phyloP scores from a whole-genome alignment of 306 rosid genomes.

The Ziziphus jujuba region DNA sequence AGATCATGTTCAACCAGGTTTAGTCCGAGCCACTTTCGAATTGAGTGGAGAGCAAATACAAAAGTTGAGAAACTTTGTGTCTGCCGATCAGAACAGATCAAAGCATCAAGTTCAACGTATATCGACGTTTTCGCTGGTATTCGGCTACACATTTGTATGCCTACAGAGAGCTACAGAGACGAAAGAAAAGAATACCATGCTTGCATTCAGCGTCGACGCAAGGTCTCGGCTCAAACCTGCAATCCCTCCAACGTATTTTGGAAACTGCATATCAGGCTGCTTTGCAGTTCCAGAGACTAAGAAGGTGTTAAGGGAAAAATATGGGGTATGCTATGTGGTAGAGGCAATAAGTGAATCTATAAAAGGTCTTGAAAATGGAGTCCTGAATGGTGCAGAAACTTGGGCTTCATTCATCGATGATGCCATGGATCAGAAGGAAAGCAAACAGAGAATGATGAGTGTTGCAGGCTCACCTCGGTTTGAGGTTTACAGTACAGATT shows the following conservation, averaged over 20 bases:
- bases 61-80: neutral
- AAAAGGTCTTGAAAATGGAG: slow-evolving; percentile 13
- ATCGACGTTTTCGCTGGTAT: slow-evolving; percentile 20
- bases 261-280: slow-evolving; percentile 19
- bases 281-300: neutral
- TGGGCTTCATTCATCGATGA: slow-evolving; percentile 4
- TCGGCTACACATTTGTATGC: slow-evolving; percentile 30
- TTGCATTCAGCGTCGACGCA: slow-evolving; percentile 13
- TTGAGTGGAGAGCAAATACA: neutral
- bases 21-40: slow-evolving; percentile 11
- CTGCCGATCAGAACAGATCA: no score
- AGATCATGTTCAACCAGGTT: neutral
- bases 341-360: slow-evolving; percentile 20
- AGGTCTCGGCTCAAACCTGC: slow-evolving; percentile 23
- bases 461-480: slow-evolving; percentile 38
- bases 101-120: neutral
- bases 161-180: slow-evolving; percentile 23
- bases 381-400: slow-evolving; percentile 19
- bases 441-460: neutral
- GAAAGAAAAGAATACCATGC: neutral
- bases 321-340: slow-evolving; percentile 27
- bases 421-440: neutral
- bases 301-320: slow-evolving; percentile 13
- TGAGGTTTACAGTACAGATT: slow-evolving; percentile 35
- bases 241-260: slow-evolving; percentile 19